Conservation (phyloP, 1,284 basidiomycete species). For the Trichosporon coremiiforme region DNA sequence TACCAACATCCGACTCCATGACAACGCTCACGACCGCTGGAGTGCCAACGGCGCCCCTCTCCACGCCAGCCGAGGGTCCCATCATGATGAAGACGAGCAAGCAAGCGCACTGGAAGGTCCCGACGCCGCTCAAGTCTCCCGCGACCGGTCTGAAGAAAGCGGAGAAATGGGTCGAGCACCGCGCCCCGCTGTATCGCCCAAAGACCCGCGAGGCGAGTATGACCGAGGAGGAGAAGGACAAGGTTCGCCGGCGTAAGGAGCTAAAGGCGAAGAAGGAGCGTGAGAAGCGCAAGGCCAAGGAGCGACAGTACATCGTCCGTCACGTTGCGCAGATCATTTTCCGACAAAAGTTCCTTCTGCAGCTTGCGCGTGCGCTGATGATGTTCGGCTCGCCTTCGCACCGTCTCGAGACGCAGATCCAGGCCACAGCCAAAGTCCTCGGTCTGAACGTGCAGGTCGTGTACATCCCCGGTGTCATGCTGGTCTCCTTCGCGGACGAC, state of each 20-base stretch:
- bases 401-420: conserved; percentile 81
- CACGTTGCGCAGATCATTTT: conserved; percentile 84
- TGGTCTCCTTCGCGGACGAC: conserved; percentile 79
- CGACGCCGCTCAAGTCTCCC: conserved; percentile 37
- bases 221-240: conserved; percentile 53
- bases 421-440: conserved; percentile 79
- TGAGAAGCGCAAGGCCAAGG: conserved; percentile 59
- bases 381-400: conserved; percentile 94
- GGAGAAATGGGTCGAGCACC: conserved; percentile 46
- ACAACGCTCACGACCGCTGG: not conserved
- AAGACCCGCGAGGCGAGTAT: conserved; percentile 10
- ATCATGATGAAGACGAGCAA: conserved; percentile 37
- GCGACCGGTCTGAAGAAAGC: conserved; percentile 38
- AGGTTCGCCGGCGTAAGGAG: conserved; percentile 54
- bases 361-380: conserved; percentile 86
- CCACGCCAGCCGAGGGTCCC: conserved; percentile 10
- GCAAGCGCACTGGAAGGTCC: conserved; percentile 25
- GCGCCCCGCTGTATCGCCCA: not conserved
- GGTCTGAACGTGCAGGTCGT: conserved; percentile 82
- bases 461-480: conserved; percentile 81
- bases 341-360: conserved; percentile 86
- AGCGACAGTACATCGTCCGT: conserved; percentile 78
- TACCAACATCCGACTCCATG: conserved; percentile 19
- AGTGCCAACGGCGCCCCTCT: not conserved
- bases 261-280: conserved; percentile 55